Evolutionary conservation across 2,329 filamentous ascomycete genomes (phyloP).

Genomic region (Basipetospora chlamydospora): DNA sequence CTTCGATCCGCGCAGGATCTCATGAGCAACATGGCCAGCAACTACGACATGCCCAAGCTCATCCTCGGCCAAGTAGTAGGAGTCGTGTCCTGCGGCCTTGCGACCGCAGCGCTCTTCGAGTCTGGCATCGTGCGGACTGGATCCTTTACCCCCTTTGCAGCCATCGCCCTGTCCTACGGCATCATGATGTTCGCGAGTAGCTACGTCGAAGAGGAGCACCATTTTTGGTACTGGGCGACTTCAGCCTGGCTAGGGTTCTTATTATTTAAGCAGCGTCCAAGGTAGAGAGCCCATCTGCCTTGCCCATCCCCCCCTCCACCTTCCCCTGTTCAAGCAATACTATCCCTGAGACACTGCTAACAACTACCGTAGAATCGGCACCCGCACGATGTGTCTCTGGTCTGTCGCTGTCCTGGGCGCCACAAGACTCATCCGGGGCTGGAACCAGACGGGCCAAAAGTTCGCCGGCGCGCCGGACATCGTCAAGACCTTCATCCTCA

Average conservation of each 20-base stretch:
- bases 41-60: constrained; percentile 64
- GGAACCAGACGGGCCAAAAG: constrained; percentile 98
- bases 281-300: constrained; percentile 19
- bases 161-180: constrained; percentile 50
- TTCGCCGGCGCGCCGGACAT: constrained; percentile 85
- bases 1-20: constrained; percentile 57
- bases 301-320: no score
- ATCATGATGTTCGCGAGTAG: constrained; percentile 96
- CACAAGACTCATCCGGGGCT: constrained; percentile 57
- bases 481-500: constrained; percentile 52
- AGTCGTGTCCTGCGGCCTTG: constrained; percentile 21
- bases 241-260: constrained; percentile 53
- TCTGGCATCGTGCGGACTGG: constrained; percentile 8
- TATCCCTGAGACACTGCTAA: neutral
- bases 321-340: constrained; percentile 15
- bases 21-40: constrained; percentile 83
- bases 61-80: constrained; percentile 27
- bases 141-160: constrained; percentile 26
- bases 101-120: constrained; percentile 18
- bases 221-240: constrained; percentile 93
- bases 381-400: constrained; percentile 17
- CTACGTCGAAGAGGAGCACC: constrained; percentile 95
- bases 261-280: constrained; percentile 29
- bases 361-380: no score
- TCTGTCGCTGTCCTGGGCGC: constrained; percentile 36